Conservation (phyloP, 495 filamentous ascomycete species). For the Penicillium crystallinum region DNA sequence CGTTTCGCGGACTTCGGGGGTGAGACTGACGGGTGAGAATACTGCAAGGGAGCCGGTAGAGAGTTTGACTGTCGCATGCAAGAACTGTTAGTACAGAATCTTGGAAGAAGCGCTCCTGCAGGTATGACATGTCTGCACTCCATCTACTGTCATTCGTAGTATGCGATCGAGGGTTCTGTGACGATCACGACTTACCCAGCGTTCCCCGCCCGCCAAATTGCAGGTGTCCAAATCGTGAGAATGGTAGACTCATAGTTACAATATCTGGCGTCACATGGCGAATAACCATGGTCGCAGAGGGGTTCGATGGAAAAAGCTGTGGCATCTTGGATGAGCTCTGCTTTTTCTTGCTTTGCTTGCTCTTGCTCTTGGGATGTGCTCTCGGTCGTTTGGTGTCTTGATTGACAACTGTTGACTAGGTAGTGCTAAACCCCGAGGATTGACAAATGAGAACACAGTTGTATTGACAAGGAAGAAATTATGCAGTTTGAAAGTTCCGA, state of each 20-base stretch:
- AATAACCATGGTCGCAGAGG: slow-evolving; percentile 78
- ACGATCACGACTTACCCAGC: slow-evolving; percentile 52
- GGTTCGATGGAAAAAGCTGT: slow-evolving; percentile 56
- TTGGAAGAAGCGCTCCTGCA: neutral
- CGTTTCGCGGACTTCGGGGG: slow-evolving; percentile 65
- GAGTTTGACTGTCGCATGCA: slow-evolving; percentile 59
- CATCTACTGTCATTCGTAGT: neutral
- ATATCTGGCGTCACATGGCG: slow-evolving; percentile 75
- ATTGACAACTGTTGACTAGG: slow-evolving; percentile 8
- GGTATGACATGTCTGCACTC: neutral
- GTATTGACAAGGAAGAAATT: no score
- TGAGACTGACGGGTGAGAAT: slow-evolving; percentile 85
- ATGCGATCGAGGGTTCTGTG: slow-evolving; percentile 3
- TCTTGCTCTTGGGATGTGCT: slow-evolving; percentile 1
- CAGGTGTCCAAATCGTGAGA: slow-evolving; percentile 71
- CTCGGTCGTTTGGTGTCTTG: slow-evolving; percentile 17
- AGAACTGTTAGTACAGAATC: slow-evolving; percentile 9
- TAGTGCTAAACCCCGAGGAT: no score
- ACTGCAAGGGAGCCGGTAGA: slow-evolving; percentile 72
- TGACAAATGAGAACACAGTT: no score
- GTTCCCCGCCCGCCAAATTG: slow-evolving; percentile 87
- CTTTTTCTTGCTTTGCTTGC: neutral
- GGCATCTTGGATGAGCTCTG: slow-evolving; percentile 15
- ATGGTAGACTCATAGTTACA: slow-evolving; percentile 78
- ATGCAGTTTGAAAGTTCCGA: neutral